These are phyloP conservation scores for Diaporthe longicolla DNA, from an alignment of 2,329 filamentous ascomycete genomes.

Conservation along the genomic window DNA sequence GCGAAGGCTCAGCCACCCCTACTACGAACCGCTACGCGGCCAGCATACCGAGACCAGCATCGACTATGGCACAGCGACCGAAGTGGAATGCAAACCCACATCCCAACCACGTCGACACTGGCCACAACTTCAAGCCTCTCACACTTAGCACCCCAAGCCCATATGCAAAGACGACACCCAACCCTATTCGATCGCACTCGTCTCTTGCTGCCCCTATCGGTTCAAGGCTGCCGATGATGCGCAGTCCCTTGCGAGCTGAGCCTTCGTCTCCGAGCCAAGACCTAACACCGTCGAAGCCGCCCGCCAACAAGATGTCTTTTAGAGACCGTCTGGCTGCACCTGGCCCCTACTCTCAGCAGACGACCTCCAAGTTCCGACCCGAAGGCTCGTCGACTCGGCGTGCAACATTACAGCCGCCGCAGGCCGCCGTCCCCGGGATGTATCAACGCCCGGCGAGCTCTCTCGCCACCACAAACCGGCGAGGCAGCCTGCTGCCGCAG, in stretches of 20 bases:
- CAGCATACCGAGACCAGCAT: conserved; percentile 59
- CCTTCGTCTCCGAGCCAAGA: conserved; percentile 65
- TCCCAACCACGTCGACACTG: conserved; percentile 73
- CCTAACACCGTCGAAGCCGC: conserved; percentile 59
- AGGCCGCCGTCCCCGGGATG: conserved; percentile 49
- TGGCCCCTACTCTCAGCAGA: conserved; percentile 63
- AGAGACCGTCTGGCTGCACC: conserved; percentile 67
- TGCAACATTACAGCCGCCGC: conserved; percentile 60
- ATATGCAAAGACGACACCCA: conserved; percentile 61
- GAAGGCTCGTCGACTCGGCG: conserved; percentile 33
- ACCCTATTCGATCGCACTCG: conserved; percentile 57
- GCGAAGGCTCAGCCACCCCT: conserved; percentile 65
- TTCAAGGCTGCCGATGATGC: conserved; percentile 64
- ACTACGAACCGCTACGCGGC: conserved; percentile 54
- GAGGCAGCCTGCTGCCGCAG: conserved; percentile 69
- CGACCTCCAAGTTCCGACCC: conserved; percentile 55
- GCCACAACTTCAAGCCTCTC: conserved; percentile 77
- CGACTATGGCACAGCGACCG: conserved; percentile 70
- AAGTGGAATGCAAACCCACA: conserved; percentile 81
- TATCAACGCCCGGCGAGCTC: conserved; percentile 69
- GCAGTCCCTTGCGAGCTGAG: conserved; percentile 62
- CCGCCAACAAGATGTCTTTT: conserved; percentile 64
- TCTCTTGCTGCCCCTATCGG: conserved; percentile 51
- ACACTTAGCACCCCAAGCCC: conserved; percentile 72
- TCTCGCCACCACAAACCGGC: conserved; percentile 62